Evolutionary conservation across 768 basidiomycete genomes (phyloP).

Genomic region (Kwoniella dejecticola): DNA sequence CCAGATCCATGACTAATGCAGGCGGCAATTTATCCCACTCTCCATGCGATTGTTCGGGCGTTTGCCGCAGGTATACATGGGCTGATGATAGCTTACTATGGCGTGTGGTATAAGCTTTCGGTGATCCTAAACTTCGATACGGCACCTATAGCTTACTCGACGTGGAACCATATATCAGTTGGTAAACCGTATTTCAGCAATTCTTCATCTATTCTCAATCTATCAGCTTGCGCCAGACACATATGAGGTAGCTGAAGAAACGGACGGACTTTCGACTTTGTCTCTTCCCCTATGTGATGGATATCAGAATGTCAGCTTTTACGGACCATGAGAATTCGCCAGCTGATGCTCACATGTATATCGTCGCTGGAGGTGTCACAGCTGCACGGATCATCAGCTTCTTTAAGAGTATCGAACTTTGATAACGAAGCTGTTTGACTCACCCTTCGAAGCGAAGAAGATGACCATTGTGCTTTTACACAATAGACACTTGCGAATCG

Average conservation of each 20-base stretch:
- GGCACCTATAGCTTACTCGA: conserved; percentile 61
- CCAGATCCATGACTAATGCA: conserved; percentile 75
- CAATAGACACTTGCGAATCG: too few relatives aligned
- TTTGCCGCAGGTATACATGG: conserved; percentile 92
- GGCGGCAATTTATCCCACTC: conserved; percentile 84
- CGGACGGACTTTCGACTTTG: conserved; percentile 79
- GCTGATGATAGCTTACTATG: conserved; percentile 73
- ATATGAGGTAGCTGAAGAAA: background rate
- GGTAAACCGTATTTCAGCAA: conserved; percentile 75
- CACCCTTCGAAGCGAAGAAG: conserved; percentile 65
- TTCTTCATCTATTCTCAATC: conserved; percentile 73
- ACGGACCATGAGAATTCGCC: background rate
- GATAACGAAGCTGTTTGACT: conserved; percentile 18
- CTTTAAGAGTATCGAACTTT: background rate
- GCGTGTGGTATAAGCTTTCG: background rate
- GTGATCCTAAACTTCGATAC: background rate
- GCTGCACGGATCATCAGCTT: conserved; percentile 56
- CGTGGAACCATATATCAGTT: conserved; percentile 72
- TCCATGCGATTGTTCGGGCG: conserved; percentile 64
- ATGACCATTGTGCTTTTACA: conserved; percentile 60
- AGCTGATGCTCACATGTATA: conserved; percentile 84
- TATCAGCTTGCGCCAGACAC: conserved; percentile 3
- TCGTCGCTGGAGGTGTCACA: conserved; percentile 65
- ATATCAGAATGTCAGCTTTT: background rate
- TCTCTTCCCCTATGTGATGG: conserved; percentile 67